These are phyloP conservation scores for Miscanthus lutarioriparius DNA, from an alignment of 176 grass and related monocot species.

Conservation along the genomic window DNA sequence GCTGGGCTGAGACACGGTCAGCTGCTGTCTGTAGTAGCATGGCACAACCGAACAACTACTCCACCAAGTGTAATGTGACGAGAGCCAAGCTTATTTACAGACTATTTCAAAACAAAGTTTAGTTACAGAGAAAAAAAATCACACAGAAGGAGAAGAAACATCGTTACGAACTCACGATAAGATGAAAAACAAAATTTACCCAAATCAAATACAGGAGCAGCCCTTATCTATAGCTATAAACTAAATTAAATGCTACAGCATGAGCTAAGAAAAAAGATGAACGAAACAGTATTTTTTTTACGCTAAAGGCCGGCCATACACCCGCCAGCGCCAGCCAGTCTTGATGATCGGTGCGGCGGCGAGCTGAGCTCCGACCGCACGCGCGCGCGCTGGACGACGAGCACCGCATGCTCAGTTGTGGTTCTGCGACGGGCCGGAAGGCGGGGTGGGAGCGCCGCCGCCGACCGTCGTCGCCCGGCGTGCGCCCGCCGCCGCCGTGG, in stretches of 20 bases:
- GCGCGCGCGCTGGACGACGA: neutral
- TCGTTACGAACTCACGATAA: neutral
- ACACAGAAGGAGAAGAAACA: too few species aligned
- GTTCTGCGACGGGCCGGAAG: constrained; percentile 31
- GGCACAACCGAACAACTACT: constrained; percentile 42
- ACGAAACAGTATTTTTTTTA: neutral
- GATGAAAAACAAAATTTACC: neutral
- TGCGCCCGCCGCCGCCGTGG: neutral
- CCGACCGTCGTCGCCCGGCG: neutral
- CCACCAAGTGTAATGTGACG: neutral
- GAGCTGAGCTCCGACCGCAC: neutral
- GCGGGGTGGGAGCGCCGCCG: constrained; percentile 6
- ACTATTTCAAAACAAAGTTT: too few species aligned
- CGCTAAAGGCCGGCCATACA: neutral
- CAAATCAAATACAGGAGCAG: neutral
- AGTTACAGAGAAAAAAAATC: neutral
- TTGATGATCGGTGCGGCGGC: neutral
- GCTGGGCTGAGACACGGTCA: constrained; percentile 16
- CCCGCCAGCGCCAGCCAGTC: neutral
- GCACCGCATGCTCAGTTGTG: neutral
- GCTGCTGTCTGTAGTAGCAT: neutral
- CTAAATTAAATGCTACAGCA: too few species aligned
- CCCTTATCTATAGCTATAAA: neutral
- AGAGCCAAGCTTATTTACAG: neutral
- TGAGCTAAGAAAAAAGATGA: neutral